Base-by-base conservation (phyloP, 2,329 filamentous ascomycete genomes). In the Penicillium sp. region DNA sequence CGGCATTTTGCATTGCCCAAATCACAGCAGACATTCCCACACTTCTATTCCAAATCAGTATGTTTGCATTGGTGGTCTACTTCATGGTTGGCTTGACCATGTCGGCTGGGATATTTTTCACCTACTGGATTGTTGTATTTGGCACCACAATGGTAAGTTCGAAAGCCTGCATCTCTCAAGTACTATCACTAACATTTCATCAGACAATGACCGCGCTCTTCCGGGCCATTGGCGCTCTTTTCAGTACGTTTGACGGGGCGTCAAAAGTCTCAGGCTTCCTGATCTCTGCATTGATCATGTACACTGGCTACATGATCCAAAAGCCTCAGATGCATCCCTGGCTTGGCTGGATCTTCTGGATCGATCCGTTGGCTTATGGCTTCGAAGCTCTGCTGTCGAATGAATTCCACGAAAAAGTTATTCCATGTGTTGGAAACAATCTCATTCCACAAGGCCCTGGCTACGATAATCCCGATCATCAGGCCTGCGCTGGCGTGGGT, bases 61-160 rank as follows among this genome's bases (percentile, higher is more conserved):
- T 66, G 0, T 84, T 84, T 47, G 66, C 71, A 2, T 4, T 84
- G 0, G 67, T 79, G 0, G 44, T 79, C 0, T 83, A 83, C 60
- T 84, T 80, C 47, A 80, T 82, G 77, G 73, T 73, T 10, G 75
- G 74, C 0, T 60, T 82, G 15, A 72, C 69, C 3, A 56, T 57
- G 28, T 61, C 66, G 0, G 77, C 78, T 0, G 66, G 54, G 0
- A 62, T 68, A 0, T 83, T 82, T 62, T 81, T 84, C 51, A 80
- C 77, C 0, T 80, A 72, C 49, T 82, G 74, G 75, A 42, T 75
- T 13, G 36, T 78, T 7, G 51, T 79, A 0, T 63, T 77, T 22
- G 54, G 68, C 0, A 68, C 68, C 0, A 71, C 74, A 0, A 73
- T 80, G 55, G 70, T 74, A 49, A 55, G 66, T 54, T 5, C n/a